phyloP scores from a whole-genome alignment of 2,329 filamentous ascomycete species.

The Fusarium foetens region DNA sequence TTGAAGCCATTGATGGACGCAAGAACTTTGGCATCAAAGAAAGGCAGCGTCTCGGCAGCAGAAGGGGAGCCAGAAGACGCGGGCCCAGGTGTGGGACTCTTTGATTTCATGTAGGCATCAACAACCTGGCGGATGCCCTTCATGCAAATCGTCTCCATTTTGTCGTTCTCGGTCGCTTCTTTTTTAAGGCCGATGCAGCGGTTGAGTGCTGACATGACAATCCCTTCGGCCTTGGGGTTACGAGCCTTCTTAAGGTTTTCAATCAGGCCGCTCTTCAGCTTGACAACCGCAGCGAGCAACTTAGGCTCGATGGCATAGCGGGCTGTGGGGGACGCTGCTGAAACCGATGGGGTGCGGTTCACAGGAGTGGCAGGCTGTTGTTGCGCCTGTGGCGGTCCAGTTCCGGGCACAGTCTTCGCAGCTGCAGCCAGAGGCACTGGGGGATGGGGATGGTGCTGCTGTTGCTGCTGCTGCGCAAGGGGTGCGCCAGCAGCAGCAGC shows the following conservation, averaged over 20 bases:
- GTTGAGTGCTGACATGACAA: slow-evolving; percentile 64
- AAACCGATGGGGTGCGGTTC: slow-evolving; percentile 41
- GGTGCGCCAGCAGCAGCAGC: slow-evolving; percentile 1
- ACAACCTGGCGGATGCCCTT: slow-evolving; percentile 56
- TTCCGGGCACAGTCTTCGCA: slow-evolving; percentile 36
- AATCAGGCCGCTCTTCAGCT: slow-evolving; percentile 59
- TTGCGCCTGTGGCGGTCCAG: slow-evolving; percentile 23
- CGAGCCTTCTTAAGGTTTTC: slow-evolving; percentile 57
- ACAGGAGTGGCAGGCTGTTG: slow-evolving; percentile 34
- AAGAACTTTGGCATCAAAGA: slow-evolving; percentile 55
- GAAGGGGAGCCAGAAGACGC: slow-evolving; percentile 39
- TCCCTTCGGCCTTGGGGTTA: slow-evolving; percentile 56
- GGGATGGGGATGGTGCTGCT: slow-evolving; percentile 9
- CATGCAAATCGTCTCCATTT: slow-evolving; percentile 60
- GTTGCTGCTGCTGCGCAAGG: slow-evolving; percentile 26
- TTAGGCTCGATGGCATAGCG: slow-evolving; percentile 57
- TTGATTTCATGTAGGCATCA: slow-evolving; percentile 55
- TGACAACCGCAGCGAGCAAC: slow-evolving; percentile 55
- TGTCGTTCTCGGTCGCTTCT: slow-evolving; percentile 56
- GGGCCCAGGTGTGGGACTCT: slow-evolving; percentile 48
- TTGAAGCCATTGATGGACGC: slow-evolving; percentile 58
- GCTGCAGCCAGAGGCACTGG: slow-evolving; percentile 23
- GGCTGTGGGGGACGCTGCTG: slow-evolving; percentile 41
- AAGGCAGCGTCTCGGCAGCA: slow-evolving; percentile 40
- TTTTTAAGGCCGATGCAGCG: slow-evolving; percentile 61